Conservation (phyloP, 2,329 filamentous ascomycete species). For the Paraconiothyrium brasiliense region DNA sequence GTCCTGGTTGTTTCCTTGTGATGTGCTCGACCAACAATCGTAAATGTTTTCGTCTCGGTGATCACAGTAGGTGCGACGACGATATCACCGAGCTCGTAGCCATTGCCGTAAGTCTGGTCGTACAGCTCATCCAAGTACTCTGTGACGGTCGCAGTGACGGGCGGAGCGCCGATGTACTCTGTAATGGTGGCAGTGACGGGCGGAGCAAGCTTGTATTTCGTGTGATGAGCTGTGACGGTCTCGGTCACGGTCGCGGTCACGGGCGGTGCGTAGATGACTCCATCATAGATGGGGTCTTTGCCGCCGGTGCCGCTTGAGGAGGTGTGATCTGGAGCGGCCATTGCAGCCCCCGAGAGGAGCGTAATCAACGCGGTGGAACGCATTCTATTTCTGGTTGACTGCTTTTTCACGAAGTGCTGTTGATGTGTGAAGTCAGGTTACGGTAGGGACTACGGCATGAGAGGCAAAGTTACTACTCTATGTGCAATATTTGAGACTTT, state of each 20-base stretch:
- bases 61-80: neutral
- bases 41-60: slow-evolving; percentile 7
- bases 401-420: neutral
- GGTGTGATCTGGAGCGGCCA: neutral
- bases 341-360: neutral
- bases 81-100: neutral
- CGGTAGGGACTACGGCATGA: neutral
- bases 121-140: neutral
- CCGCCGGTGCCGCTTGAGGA: neutral
- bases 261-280: neutral
- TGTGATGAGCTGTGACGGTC: neutral
- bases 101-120: neutral
- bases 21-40: too few species aligned
- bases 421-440: neutral
- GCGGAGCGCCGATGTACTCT: too few species aligned
- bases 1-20: neutral
- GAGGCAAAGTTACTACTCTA: neutral
- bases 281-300: neutral
- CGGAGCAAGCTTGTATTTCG: neutral
- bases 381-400: neutral
- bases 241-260: neutral
- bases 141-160: slow-evolving; percentile 1
- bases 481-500: neutral
- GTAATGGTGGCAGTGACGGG: neutral
- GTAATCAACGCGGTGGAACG: neutral